Conservation (phyloP, 2,329 filamentous ascomycete species). For the Calonectria pteridis region DNA sequence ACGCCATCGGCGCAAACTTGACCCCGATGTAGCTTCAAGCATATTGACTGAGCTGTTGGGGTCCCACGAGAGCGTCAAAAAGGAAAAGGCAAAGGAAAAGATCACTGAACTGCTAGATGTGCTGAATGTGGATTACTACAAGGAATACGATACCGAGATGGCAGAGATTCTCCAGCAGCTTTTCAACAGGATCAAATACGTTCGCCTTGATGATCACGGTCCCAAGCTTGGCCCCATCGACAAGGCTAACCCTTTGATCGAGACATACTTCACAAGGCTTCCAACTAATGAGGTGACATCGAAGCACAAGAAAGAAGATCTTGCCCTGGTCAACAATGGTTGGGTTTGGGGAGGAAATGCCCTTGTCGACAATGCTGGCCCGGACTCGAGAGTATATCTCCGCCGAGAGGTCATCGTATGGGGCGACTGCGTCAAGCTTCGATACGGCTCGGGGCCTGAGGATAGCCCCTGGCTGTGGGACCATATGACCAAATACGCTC, state of each 20-base stretch:
- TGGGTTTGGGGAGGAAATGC: slow-evolving; percentile 99
- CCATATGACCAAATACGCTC: slow-evolving; percentile 93
- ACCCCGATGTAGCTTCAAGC: slow-evolving; percentile 77
- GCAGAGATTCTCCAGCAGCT: slow-evolving; percentile 89
- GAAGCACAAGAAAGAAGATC: slow-evolving; percentile 79
- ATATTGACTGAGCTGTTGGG: slow-evolving; percentile 62
- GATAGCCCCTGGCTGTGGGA: slow-evolving; percentile 97
- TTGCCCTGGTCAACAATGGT: slow-evolving; percentile 93
- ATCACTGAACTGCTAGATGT: slow-evolving; percentile 79
- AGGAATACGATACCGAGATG: slow-evolving; percentile 89
- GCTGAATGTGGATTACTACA: slow-evolving; percentile 88
- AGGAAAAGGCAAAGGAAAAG: slow-evolving; percentile 65
- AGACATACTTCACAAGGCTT: slow-evolving; percentile 94
- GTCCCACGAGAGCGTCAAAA: slow-evolving; percentile 70
- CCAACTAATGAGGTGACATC: slow-evolving; percentile 82
- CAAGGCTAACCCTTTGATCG: slow-evolving; percentile 83
- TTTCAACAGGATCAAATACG: slow-evolving; percentile 95
- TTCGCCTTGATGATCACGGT: slow-evolving; percentile 91
- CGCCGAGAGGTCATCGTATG: slow-evolving; percentile 96
- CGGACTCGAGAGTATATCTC: slow-evolving; percentile 92
- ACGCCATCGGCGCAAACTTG: slow-evolving; percentile 78
- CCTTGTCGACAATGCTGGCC: slow-evolving; percentile 91
- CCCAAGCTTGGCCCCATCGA: slow-evolving; percentile 87
- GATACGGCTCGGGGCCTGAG: slow-evolving; percentile 83
- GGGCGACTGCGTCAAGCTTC: slow-evolving; percentile 97